phyloP scores from a whole-genome alignment of 1,284 basidiomycete species.

The Microstroma glucosiphilum region DNA sequence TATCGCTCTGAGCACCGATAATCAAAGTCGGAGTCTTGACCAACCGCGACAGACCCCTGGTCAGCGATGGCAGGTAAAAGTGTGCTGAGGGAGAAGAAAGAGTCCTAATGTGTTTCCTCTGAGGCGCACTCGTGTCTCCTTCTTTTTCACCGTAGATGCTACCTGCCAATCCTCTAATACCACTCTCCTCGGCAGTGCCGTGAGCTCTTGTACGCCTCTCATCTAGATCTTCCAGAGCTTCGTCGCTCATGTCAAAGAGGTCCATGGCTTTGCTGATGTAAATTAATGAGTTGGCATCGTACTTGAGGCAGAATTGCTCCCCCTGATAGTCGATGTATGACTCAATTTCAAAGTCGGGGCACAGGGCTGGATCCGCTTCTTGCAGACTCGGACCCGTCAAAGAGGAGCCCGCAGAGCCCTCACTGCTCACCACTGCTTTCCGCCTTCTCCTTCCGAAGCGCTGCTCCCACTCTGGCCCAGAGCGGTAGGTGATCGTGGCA shows the following conservation, averaged over 20 bases:
- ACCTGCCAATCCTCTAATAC: constrained; percentile 38
- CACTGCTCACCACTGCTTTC: neutral
- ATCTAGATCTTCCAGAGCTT: constrained; percentile 65
- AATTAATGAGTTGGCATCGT: constrained; percentile 97
- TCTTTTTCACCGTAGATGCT: constrained; percentile 34
- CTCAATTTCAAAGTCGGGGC: constrained; percentile 96
- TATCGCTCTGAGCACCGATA: constrained; percentile 92
- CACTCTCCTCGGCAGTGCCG: neutral
- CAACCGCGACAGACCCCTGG: constrained; percentile 73
- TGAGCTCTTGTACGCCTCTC: constrained; percentile 24
- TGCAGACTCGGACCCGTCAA: neutral
- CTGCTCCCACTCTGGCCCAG: constrained; percentile 97
- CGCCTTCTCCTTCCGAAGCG: constrained; percentile 79
- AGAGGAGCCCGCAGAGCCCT: neutral
- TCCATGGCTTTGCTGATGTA: constrained; percentile 98
- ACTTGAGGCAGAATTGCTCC: constrained; percentile 87
- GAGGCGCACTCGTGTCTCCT: constrained; percentile 33
- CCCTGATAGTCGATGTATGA: constrained; percentile 94
- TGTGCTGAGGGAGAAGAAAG: constrained; percentile 55
- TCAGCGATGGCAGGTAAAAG: constrained; percentile 72
- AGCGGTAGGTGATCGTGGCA: constrained; percentile 97
- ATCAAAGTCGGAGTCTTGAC: constrained; percentile 74
- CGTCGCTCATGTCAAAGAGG: constrained; percentile 86
- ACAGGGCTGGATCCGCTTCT: constrained; percentile 58
- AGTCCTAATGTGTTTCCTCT: constrained; percentile 57